A percentile compares a stretch with the other conserved stretches of the same genome.
These are phyloP conservation scores for Naganishia vaughanmartiniae DNA, from an alignment of 768 basidiomycete genomes.

Conservation along the genomic window DNA sequence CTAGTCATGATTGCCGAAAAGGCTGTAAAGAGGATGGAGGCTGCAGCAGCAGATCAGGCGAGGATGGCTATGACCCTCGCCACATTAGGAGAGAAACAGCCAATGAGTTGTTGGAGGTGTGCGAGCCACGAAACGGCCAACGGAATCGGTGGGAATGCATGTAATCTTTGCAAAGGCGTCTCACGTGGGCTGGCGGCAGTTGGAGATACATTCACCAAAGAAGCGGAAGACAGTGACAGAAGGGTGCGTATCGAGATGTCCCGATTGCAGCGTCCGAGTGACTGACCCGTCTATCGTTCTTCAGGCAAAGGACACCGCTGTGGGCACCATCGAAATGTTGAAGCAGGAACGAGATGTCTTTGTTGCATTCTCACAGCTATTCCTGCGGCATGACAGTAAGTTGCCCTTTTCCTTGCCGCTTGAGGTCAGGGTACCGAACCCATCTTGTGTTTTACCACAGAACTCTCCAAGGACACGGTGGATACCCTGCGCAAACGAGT, in stretches of 20 bases:
- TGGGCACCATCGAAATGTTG: conserved; percentile 46
- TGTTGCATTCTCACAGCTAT: conserved; percentile 78
- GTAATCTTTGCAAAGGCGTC: conserved; percentile 75
- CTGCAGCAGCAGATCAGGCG: conserved; percentile 82
- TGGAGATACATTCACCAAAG: conserved; percentile 26
- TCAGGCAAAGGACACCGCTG: conserved; percentile 33
- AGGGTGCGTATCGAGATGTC: conserved; percentile 38
- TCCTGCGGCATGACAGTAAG: conserved; percentile 74
- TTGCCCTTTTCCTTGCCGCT: background rate
- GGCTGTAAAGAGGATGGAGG: conserved; percentile 82
- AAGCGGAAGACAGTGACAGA: conserved; percentile 43
- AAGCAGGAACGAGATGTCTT: conserved; percentile 81
- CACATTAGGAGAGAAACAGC: conserved; percentile 58
- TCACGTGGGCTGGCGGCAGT: conserved; percentile 67
- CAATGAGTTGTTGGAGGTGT: conserved; percentile 68
- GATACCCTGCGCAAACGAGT: conserved; percentile 84
- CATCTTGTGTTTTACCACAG: conserved; percentile 26
- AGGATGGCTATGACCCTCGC: conserved; percentile 79
- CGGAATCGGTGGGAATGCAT: conserved; percentile 58
- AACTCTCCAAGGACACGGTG: conserved; percentile 78
- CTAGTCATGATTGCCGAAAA: conserved; percentile 83
- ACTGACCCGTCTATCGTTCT: background rate
- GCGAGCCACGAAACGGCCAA: conserved; percentile 23
- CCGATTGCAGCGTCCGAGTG: background rate
- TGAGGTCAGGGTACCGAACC: background rate